Evolutionary conservation across 345 rosid genomes (phyloP), one percentile per base, ranked within the genome.

Genomic region (Rhizophora mangle): DNA sequence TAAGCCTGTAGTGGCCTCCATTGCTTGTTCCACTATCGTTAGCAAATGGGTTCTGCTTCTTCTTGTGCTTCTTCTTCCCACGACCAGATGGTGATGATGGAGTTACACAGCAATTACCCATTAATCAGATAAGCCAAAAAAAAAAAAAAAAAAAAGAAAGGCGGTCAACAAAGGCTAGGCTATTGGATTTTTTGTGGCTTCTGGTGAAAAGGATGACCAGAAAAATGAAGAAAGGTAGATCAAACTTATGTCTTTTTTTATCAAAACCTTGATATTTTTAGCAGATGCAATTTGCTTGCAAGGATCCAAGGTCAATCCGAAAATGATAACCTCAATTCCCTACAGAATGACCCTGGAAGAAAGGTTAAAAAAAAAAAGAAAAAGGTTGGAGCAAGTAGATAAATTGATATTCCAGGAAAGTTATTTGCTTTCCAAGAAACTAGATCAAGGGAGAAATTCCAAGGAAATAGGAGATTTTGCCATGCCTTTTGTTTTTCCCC

Each of bases 81-180:
- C 46, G 51, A 52, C 6, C 31, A 16, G 59, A 34, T 7, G 27
- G 31, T 53, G 68, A 8, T 20, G 70, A 11, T 64, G 81, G 81
- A 18, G 63, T 60, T n/a, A n/a, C 71, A 69, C 81, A 77, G 22
- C 77, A 77, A 68, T 77, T 77, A 37, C 81, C 81, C 81, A 77
- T 77, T 32, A 62, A 34, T 62, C 55, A 51, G 22, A 51, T 47
- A 51, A 49, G 18, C 19, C 18, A 11, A 43, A 1, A 9, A 6
- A 36, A 67, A 6, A 39, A 16, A 7, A 15, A 34, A 0, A 61
- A 32, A 8, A 16, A 22, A 39, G 13, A 22, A 57, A 6, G 18
- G 6, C 6, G 1, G 9, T 10, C 15, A 19, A 26, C 13, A 21
- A 56, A 43, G 4, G 6, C 13, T 43, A 18, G 26, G 30, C 30